Base-by-base conservation (phyloP, 2,329 filamentous ascomycete species). In the Microthyrium microscopicum region DNA sequence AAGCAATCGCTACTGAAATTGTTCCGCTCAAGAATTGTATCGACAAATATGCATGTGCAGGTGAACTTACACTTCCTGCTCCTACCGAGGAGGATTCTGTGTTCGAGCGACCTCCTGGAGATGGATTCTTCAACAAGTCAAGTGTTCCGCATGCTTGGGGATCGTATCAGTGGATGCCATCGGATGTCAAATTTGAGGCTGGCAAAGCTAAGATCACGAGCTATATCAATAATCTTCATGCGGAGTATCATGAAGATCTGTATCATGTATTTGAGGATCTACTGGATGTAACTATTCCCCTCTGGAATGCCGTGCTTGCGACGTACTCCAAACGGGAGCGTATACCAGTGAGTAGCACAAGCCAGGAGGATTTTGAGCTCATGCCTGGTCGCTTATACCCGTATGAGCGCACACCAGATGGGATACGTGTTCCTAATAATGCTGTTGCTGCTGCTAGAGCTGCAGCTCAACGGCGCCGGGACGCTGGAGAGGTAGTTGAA, bases 191-290 rank as follows among this genome's bases (percentile, higher is more conserved):
- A 11, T 45, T 64, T 29, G 46, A 48, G 20, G 45, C 50, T 3
- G 49, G 48, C 3, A 41, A 33, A 2, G 52, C 55, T 8, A 51
- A 44, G 18, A 60, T 68, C 20, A 46, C 45, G 3, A 62, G 58
- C 34, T 68, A 68, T 41, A 55, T 67, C 44, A 67, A 68, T 44
- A 66, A 66, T 37, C 44, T 66, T 2, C 61, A 68, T 39, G 66
- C 66, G 0, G 17, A 35, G 2, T 34, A 51, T 3, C 51, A 64
- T 28, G 39, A 40, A 5, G 39, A 36, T 3, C 43, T 65, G 1
- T 65, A 64, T 35, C 37, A 37, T 1, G 41, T 57, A 2, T 44
- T 66, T 9, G 59, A 62, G 34, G 38, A 52, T 20, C 44, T 64
- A 13, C 51, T 63, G 11, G 42, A 49, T 8, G 48, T 47, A 13